Evolutionary conservation across 257 asterid species (phyloP), one percentile per base, ranked within the genome.

Genomic region (Ocimum tenuiflorum): DNA sequence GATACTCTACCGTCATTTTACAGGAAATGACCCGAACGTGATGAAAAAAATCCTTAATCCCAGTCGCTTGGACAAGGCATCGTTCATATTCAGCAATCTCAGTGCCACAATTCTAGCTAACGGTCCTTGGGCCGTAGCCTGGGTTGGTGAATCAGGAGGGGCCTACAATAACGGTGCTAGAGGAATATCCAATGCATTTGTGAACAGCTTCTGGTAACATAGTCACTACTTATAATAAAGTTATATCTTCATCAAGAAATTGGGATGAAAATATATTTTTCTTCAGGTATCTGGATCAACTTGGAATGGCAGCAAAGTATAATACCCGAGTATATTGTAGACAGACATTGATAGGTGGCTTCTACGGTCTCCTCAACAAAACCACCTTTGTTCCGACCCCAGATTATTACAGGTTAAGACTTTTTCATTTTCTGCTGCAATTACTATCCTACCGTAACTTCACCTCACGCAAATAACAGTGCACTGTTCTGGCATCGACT

Each of bases 131-230:
- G 78, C 96, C 64, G 82, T 83, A 60, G 85, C 92, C 7, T 94
- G 99, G 99, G 91, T 94, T 61, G 86, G 96, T 23, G 99, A 94
- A 71, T 84, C 99, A 1, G 99, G 99, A 49, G 99, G 99, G 41
- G 88, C 94, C 67, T 88, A 9, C 78, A 90, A 86, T 79, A 94
- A 68, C 53, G 97, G 99, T 46, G 94, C 88, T 56, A 68, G 41
- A 60, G 78, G 73, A 49, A 82, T 86, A 65, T 94, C 99, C 2
- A 75, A 88, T 74, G 73, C 99, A 36, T 94, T 88, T 12, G 55
- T 88, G 54, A 71, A 90, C 83, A 90, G 92, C 83, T 89, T 92
- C 77, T 92, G 97, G 99, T 92, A 80, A 47, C 23, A 11, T n/a
- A n/a, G n/a, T n/a, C n/a, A n/a, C n/a, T n/a, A n/a, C n/a, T n/a